Evolutionary conservation across 768 basidiomycete species (phyloP), one percentile per base, ranked within the genome.

Genomic region (Chalciporus pseudorubinellus): DNA sequence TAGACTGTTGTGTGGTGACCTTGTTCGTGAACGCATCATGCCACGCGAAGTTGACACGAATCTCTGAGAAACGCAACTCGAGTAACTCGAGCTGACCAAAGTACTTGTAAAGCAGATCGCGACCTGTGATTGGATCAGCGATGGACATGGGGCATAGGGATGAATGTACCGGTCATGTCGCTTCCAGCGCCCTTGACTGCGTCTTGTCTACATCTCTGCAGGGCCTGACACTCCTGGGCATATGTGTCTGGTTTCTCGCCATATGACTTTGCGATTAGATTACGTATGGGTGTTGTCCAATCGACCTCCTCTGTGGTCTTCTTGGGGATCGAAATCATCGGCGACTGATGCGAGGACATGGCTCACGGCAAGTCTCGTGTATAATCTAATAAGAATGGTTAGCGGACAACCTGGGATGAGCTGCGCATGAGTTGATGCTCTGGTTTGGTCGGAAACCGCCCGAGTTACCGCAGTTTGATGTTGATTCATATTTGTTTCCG

Each of bases 51-150:
- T 89, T 88, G 70, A 98, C 94, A 59, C 91, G 83, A 57, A 98
- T 92, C 68, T 98, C 95, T 9, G 95, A 84, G 74, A 99, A 99
- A 33, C 97, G 85, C 46, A 99, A 80, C 67, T 99, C 97, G 36
- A 99, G 84, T 5, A 98, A 82, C 64, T 99, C 97, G 39, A 99
- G 85, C 70, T 99, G 97, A 31, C 97, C 95, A 74, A 98, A 99
- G 75, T 99, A 99, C 73, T 97, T 98, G 86, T 95, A 98, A 39
- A 99, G 77, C 19, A 98, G 78, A 73, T 98, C 95, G 44, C 95
- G 81, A 12, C 88, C 95, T 87, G 64, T 43, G 26, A 8, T 18
- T 31, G 41, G 13, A 22, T 56, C 31, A 56, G 46, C 39, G 38
- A 44, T 21, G n/a, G 5, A 18, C 10, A 16, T 18, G 26, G 36